Evolutionary conservation across 345 rosid genomes (phyloP), one percentile per base, ranked within the genome.

Genomic region (Excoecaria cochinchinensis): DNA sequence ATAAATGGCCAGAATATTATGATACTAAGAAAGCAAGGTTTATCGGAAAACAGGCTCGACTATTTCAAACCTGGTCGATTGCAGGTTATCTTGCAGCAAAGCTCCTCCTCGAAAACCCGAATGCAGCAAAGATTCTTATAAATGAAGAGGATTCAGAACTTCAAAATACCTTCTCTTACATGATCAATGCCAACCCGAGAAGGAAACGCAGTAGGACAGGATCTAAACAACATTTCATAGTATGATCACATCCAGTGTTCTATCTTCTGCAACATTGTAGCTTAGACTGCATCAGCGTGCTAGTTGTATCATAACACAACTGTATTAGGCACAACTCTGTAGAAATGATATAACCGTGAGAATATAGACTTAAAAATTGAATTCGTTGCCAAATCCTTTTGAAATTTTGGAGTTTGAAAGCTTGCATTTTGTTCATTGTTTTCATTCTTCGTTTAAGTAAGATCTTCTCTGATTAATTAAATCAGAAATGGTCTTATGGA

Each of bases 1-100:
- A 94, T 84, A 89, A 86, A 75, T 94, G 97, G 97, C 98, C 98
- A 0, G 97, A 94, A 79, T 92, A 94, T 82, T 94, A 92, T 44
- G 97, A 94, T 74, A 90, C 93, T 2, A 90, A 86, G 78, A 70
- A 80, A 71, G 95, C 83, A 70, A 90, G 95, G 80, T 92, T 94
- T 70, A 92, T 92, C 11, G 97, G 98, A n/a, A 94, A 94, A 81
- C 98, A 94, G 73, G 84, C 95, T 16, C 89, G 87, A 25, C 81
- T 94, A 40, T 90, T 77, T 80, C 97, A 94, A 76, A 90, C 97
- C 0, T 94, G 98, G 98, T 89, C 98, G 1, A 94, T 92, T 38
- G 93, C 98, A 0, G 97, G 98, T 17, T 92, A 89, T 82, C 98
- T 92, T 10, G 93, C 89, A 59, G 87, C 98, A 19, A 94, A 90